Conservation (phyloP, 192 early-diverging fungal genomes). For the Oehlia diaphana region DNA sequence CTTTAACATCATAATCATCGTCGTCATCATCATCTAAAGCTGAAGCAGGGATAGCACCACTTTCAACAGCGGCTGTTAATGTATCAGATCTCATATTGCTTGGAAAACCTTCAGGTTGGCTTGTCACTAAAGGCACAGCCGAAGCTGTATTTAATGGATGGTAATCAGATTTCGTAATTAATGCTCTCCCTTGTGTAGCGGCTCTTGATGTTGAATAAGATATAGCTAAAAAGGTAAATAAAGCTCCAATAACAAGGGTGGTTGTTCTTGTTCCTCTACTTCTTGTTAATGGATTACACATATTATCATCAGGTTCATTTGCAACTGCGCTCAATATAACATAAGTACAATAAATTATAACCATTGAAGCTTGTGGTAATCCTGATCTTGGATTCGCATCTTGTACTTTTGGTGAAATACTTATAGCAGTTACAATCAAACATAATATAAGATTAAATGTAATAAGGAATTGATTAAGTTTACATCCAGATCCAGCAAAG, state of each 20-base stretch:
- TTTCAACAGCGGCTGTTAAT: constrained; percentile 52
- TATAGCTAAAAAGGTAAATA: constrained; percentile 93
- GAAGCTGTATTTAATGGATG: constrained; percentile 49
- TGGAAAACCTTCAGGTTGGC: constrained; percentile 34
- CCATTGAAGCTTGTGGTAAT: constrained; percentile 92
- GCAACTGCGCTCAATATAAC: constrained; percentile 83
- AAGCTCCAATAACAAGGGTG: constrained; percentile 76
- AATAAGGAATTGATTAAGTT: constrained; percentile 92
- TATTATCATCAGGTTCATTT: constrained; percentile 63
- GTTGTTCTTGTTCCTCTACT: constrained; percentile 79
- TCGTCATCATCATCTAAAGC: constrained; percentile 60
- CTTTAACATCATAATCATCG: constrained; percentile 49
- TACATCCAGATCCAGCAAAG: constrained; percentile 77
- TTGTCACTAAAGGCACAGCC: constrained; percentile 45
- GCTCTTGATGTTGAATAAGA: constrained; percentile 92
- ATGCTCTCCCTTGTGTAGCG: constrained; percentile 77
- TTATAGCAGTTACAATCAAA: constrained; percentile 60
- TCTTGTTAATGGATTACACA: constrained; percentile 84
- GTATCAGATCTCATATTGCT: constrained; percentile 41
- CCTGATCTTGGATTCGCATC: constrained; percentile 89
- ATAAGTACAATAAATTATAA: constrained; percentile 91
- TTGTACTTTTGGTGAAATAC: constrained; percentile 80
- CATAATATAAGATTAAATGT: constrained; percentile 87
- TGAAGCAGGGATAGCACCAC: constrained; percentile 73
- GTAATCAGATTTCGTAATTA: constrained; percentile 56